Percentiles rank a stretch among this genome's conserved stretches.
phyloP scores from a whole-genome alignment of 208 protist species.

The Novymonas esmeraldas region DNA sequence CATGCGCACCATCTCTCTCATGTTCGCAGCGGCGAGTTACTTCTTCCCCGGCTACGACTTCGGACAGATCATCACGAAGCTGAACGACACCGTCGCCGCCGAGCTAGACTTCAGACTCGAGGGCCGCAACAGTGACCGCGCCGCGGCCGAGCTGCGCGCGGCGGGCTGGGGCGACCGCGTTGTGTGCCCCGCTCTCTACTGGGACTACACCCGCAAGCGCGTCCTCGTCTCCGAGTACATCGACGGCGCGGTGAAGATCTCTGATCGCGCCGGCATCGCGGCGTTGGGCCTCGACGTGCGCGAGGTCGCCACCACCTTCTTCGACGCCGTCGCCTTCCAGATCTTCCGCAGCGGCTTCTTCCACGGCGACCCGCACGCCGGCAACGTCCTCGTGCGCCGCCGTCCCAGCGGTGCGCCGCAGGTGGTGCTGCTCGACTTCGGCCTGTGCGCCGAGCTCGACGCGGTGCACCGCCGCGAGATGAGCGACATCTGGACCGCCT shows the following conservation, averaged over 20 bases:
- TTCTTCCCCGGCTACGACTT: constrained; percentile 91
- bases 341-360: constrained; percentile 95
- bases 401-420: constrained; percentile 61
- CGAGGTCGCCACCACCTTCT: constrained; percentile 70
- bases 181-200: constrained; percentile 66
- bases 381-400: constrained; percentile 92
- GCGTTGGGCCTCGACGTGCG: constrained; percentile 53
- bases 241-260: constrained; percentile 74
- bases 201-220: constrained; percentile 61
- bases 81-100: constrained; percentile 84
- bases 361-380: constrained; percentile 94
- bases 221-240: constrained; percentile 81
- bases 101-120: constrained; percentile 96
- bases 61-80: constrained; percentile 80
- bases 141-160: constrained; percentile 64
- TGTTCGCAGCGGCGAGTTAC: constrained; percentile 67
- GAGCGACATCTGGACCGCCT: constrained; percentile 75
- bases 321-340: constrained; percentile 92
- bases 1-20: constrained; percentile 86
- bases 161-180: constrained; percentile 78
- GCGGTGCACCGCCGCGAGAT: constrained; percentile 57
- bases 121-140: constrained; percentile 89
- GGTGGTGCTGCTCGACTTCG: constrained; percentile 95
- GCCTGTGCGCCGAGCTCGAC: constrained; percentile 91
- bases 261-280: constrained; percentile 64